Base-by-base conservation (phyloP, 2,329 filamentous ascomycete species). In the Fusarium irregulare region DNA sequence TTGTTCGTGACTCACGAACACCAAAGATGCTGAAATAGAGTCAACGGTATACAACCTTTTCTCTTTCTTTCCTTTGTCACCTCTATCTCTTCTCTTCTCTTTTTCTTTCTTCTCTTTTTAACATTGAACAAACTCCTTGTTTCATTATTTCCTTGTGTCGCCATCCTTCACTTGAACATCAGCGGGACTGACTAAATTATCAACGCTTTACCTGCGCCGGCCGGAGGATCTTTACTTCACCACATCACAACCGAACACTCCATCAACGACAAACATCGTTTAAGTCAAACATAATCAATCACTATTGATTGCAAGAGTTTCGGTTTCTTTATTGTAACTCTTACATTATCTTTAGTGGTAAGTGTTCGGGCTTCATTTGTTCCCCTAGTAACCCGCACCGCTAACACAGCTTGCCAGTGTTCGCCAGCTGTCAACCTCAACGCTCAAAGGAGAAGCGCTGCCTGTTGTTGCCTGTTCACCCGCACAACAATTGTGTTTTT, bases 1-100 rank as follows among this genome's bases (percentile, higher is more conserved):
- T 66, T 68, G 70, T 73, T 72, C 68, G 73, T 75, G 73, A 75
- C 53, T 75, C 73, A 73, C 73, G 47, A 73, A 68, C 64, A 66
- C 68, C 51, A 64, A 51, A 66, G 42, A 75, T 75, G 73, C 66
- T 60, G 49, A 72, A 62, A 32, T 73, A 70, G 62, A 68, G 53
- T 45, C 53, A 64, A 59, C 56, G 66, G 60, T 70, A 66, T 53
- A 71, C 56, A 66, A 54, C 59, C 45, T 66, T 66, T 62, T 40
- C 40, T 57, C 37, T 57, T 66, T 58, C 66, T 68, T 70, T 60
- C 60, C 63, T 61, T 73, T 66, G 63, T 64, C 48, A 56, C 62
- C 21, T 61, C 60, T 37, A 34, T 37, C 21, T 54, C 11, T 42
- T 32, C 20, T 32, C 48, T 42, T 45, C n/a, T 47, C 48, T 69